Conservation (phyloP, 805 yeast species). For the Zygotorulaspora danielsina region DNA sequence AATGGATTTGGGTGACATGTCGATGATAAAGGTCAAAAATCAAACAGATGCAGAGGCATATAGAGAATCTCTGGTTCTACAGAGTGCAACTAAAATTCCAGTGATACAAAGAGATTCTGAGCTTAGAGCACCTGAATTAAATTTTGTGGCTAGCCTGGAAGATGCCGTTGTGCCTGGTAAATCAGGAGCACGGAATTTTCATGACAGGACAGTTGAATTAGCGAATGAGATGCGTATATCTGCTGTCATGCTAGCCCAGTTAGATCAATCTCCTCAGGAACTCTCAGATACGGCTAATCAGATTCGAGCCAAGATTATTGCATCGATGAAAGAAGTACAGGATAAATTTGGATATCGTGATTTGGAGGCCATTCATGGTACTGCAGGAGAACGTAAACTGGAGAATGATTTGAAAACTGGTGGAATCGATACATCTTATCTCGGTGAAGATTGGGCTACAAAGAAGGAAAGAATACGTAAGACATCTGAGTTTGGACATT, state of each 20-base stretch:
- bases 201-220: slow-evolving; percentile 45
- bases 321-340: slow-evolving; percentile 73
- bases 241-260: slow-evolving; percentile 86
- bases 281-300: slow-evolving; percentile 51
- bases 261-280: slow-evolving; percentile 59
- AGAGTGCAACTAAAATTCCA: slow-evolving; percentile 40
- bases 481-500: slow-evolving; percentile 76
- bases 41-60: slow-evolving; percentile 43
- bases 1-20: slow-evolving; percentile 73
- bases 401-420: slow-evolving; percentile 90
- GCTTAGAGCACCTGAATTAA: slow-evolving; percentile 38
- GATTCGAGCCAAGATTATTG: slow-evolving; percentile 64
- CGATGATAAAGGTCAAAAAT: slow-evolving; percentile 53
- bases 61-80: slow-evolving; percentile 39
- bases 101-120: slow-evolving; percentile 35
- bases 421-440: slow-evolving; percentile 57
- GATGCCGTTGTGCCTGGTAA: slow-evolving; percentile 22
- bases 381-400: slow-evolving; percentile 84
- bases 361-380: slow-evolving; percentile 52
- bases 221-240: slow-evolving; percentile 96
- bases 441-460: slow-evolving; percentile 91
- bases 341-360: slow-evolving; percentile 55
- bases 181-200: slow-evolving; percentile 18
- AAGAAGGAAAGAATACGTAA: slow-evolving; percentile 77
- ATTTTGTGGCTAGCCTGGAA: slow-evolving; percentile 36